Evolutionary conservation across 2,329 filamentous ascomycete species (phyloP).

Genomic region (Pyrenochaeta sp.): DNA sequence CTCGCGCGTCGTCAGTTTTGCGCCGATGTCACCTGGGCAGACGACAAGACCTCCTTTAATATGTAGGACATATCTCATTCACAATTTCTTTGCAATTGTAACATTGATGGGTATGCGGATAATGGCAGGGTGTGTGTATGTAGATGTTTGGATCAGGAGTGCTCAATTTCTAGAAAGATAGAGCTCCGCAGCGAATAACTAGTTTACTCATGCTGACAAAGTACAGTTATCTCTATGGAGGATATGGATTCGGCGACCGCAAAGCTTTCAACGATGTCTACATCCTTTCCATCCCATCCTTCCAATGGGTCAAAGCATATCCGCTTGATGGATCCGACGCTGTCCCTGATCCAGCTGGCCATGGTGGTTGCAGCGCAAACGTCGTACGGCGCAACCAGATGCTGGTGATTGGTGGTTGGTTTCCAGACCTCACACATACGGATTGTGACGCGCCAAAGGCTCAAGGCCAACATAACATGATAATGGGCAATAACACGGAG

Average conservation of each 20-base stretch:
- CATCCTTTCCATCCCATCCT: conserved; percentile 68
- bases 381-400: conserved; percentile 67
- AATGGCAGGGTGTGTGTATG: too few relatives aligned
- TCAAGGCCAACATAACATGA: conserved; percentile 66
- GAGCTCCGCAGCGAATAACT: not conserved
- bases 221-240: conserved; percentile 68
- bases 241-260: conserved; percentile 59
- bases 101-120: too few relatives aligned
- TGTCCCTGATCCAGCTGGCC: conserved; percentile 51
- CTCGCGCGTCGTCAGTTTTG: conserved; percentile 66
- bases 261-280: conserved; percentile 69
- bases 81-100: not conserved
- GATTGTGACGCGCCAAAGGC: conserved; percentile 63
- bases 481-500: conserved; percentile 58
- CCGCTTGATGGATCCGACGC: conserved; percentile 52
- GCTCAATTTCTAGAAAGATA: not conserved
- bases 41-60: conserved; percentile 70
- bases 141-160: too few relatives aligned
- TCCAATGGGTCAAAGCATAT: conserved; percentile 69
- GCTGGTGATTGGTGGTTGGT: conserved; percentile 69
- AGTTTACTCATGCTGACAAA: not conserved
- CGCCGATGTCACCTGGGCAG: conserved; percentile 67
- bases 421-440: conserved; percentile 54
- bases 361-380: conserved; percentile 65
- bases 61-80: conserved; percentile 57